These are phyloP conservation scores for Tulasnella calospora DNA, from an alignment of 768 basidiomycete species.

Conservation along the genomic window DNA sequence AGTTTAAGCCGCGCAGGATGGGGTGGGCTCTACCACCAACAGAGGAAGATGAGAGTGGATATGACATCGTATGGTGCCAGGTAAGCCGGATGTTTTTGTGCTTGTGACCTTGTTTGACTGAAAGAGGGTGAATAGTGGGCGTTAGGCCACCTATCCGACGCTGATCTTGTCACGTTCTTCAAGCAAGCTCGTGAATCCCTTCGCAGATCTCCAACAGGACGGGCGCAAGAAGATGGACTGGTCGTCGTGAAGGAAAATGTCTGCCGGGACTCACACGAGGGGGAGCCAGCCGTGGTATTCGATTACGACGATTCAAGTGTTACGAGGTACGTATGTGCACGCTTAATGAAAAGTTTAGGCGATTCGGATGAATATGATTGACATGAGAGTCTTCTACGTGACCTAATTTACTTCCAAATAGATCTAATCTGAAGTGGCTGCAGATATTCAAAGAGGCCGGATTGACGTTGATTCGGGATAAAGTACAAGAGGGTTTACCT, in stretches of 20 bases:
- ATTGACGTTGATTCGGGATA: conserved; percentile 62
- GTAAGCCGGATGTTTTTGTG: not conserved
- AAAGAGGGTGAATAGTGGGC: conserved; percentile 57
- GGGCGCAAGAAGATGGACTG: conserved; percentile 42
- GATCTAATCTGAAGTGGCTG: conserved; percentile 82
- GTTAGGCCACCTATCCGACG: conserved; percentile 75
- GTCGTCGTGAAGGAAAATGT: conserved; percentile 92
- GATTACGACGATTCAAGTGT: conserved; percentile 87
- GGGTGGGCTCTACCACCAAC: conserved; percentile 32
- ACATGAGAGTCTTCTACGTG: not conserved
- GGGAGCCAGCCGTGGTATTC: conserved; percentile 52
- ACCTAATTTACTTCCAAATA: not conserved
- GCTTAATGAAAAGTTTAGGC: not conserved
- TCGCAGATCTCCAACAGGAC: conserved; percentile 34
- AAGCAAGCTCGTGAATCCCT: conserved; percentile 57
- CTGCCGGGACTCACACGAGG: conserved; percentile 57
- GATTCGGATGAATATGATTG: conserved; percentile 11
- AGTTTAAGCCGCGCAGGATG: not conserved
- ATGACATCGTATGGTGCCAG: conserved; percentile 93
- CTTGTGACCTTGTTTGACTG: not conserved
- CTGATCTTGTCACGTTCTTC: conserved; percentile 74
- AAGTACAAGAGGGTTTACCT: conserved; percentile 79
- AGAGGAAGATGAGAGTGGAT: conserved; percentile 43
- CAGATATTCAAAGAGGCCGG: conserved; percentile 67
- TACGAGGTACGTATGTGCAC: conserved; percentile 56